Evolutionary conservation across 495 filamentous ascomycete species (phyloP).

Genomic region (Annulohypoxylon maeteangense): DNA sequence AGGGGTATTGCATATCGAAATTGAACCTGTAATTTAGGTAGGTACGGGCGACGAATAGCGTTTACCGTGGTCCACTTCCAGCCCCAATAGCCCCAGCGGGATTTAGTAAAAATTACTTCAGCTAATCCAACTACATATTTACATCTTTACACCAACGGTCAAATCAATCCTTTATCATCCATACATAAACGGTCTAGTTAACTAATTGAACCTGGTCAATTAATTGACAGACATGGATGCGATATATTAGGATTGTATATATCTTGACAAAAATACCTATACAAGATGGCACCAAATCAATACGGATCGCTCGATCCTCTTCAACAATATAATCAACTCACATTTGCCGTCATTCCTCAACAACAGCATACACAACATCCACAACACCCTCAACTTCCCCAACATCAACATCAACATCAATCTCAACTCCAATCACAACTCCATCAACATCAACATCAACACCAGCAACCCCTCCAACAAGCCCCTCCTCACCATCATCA

Average conservation of each 20-base stretch:
- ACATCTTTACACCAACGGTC: slow-evolving; percentile 38
- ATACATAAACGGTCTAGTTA: slow-evolving; percentile 25
- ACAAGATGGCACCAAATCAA: slow-evolving; percentile 37
- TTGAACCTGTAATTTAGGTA: neutral
- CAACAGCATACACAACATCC: slow-evolving; percentile 29
- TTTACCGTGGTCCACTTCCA: neutral
- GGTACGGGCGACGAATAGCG: neutral
- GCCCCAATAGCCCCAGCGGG: neutral
- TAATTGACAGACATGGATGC: neutral
- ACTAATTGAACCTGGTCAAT: neutral
- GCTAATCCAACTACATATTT: too few species aligned
- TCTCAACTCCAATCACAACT: slow-evolving; percentile 8
- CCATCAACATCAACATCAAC: neutral
- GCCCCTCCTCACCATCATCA: slow-evolving; percentile 14
- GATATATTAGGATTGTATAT: neutral
- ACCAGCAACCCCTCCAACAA: slow-evolving; percentile 17
- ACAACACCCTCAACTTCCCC: slow-evolving; percentile 9
- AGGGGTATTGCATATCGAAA: slow-evolving; percentile 30
- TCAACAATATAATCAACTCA: slow-evolving; percentile 42
- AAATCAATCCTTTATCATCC: slow-evolving; percentile 2
- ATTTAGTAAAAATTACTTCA: neutral
- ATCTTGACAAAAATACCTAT: neutral
- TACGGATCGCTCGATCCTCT: slow-evolving; percentile 35
- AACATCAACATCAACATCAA: slow-evolving; percentile 11
- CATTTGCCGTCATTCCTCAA: slow-evolving; percentile 22